Evolutionary conservation across 768 basidiomycete genomes (phyloP), one percentile per base, ranked within the genome.

Genomic region (Mycena kentingensis): DNA sequence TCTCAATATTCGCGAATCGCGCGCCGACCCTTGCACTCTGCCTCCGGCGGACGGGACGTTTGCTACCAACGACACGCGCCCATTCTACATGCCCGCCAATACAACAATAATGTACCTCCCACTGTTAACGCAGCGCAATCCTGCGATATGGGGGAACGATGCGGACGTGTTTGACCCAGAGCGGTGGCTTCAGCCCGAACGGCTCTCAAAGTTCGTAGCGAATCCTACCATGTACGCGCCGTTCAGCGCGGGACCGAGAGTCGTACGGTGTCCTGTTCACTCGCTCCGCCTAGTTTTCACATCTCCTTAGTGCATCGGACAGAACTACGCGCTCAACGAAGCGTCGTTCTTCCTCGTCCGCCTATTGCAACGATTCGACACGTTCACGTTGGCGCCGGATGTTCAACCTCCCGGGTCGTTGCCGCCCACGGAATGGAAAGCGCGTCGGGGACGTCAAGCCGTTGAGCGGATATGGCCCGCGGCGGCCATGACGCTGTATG

Each of bases 91-190:
- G 75, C 85, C 85, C 1, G 73, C 71, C 37, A 64, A 67, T 19
- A 83, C 83, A 2, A 73, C 72, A 0, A 77, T 90, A 43, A 78
- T 85, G 48, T 85, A 80, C 64, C 68, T 82, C 21, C 78, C 83
- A 0, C 67, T 88, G 27, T 70, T 89, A 34, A 81, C 80, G 48
- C 90, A 92, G 48, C 79, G 88, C 0, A 85, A 84, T 58, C 73
- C 75, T 37, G 76, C 72, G 16, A 69, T 89, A 0, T 93, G 90
- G 90, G 90, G 90, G 2, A 61, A 73, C 0, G 87, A 91, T 55
- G 88, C 89, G 0, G 79, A 88, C 61, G 77, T 76, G n/a, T 93
- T 91, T 64, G 80, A 87, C 49, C 88, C 88, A 5, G 84, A 88
- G 27, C 77, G 90, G 34, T 93, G 90, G 90, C 69, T 89, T 5